Conservation (phyloP, 352 stramenopile genomes). For the Thalassiosira exigua region DNA sequence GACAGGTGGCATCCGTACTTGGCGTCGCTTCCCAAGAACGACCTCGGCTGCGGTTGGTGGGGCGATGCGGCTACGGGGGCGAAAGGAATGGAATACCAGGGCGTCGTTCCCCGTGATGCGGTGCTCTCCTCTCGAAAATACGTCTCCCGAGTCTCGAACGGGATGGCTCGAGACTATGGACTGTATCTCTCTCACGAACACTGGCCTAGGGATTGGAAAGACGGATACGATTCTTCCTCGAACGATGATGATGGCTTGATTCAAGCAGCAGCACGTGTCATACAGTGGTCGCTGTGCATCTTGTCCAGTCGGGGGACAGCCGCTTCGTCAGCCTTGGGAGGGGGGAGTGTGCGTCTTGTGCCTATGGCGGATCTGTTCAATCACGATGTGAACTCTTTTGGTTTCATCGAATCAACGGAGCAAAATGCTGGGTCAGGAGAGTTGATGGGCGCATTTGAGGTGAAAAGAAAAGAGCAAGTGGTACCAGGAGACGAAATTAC, state of each 20-base stretch:
- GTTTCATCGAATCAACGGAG: slow-evolving; percentile 68
- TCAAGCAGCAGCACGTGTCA: slow-evolving; percentile 19
- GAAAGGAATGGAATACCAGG: not conserved
- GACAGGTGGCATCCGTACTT: slow-evolving; percentile 68
- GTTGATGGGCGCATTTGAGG: slow-evolving; percentile 65
- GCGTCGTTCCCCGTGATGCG: slow-evolving; percentile 2
- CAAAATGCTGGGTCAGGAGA: slow-evolving; percentile 24
- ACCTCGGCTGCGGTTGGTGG: slow-evolving; percentile 67
- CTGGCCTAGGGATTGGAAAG: slow-evolving; percentile 21
- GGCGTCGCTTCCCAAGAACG: slow-evolving; percentile 46
- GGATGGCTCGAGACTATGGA: slow-evolving; percentile 60
- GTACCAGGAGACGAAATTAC: slow-evolving; percentile 47
- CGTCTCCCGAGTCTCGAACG: slow-evolving; percentile 19
- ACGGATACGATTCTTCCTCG: not conserved
- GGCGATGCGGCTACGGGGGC: not conserved
- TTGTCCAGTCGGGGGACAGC: slow-evolving; percentile 65
- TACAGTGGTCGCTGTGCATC: slow-evolving; percentile 72
- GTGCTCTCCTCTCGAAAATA: slow-evolving; percentile 3
- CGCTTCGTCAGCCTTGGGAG: slow-evolving; percentile 57
- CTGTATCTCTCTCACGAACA: slow-evolving; percentile 32
- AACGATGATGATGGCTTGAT: not conserved
- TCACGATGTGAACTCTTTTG: slow-evolving; percentile 44
- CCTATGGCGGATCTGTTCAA: slow-evolving; percentile 49
- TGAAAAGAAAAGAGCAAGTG: slow-evolving; percentile 56
- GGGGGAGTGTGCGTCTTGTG: slow-evolving; percentile 34